Evolutionary conservation across 768 basidiomycete species (phyloP), one percentile per base, ranked within the genome.

Genomic region (Cubamyces sp.): DNA sequence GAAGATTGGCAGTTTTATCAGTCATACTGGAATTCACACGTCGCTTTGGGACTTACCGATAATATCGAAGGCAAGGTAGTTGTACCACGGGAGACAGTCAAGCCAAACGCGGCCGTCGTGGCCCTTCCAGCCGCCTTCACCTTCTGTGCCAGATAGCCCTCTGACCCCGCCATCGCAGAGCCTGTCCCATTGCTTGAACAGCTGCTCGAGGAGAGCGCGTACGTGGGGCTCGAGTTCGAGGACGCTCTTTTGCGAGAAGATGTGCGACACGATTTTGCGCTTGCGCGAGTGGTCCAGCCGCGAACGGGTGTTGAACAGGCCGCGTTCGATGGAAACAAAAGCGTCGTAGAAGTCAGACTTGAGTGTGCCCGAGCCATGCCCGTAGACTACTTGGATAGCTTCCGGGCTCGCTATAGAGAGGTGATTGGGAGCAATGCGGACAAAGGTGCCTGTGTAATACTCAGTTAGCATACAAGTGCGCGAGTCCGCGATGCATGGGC

Each of bases 191-290:
- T 93, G 90, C 15, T 71, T 72, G 61, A 93, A 71, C 58, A 95
- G 74, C 53, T 82, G 75, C 1, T 70, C 73, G 23, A 94, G 75
- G 72, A 28, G 87, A 85, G n/a, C 74, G 67, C 89, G 88, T 85
- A 94, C 84, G 62, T 92, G 84, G 0, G 91, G 90, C 72, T 95
- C 92, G 63, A 96, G 95, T 66, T 92, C 90, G 62, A 91, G 72
- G 3, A 96, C 92, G 57, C 75, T 91, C 78, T 94, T 94, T 70
- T 90, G 88, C 1, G 88, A 87, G 75, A 92, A 92, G 68, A 92
- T 88, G 70, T 91, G 86, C 0, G 91, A 88, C 47, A 96, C 84
- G 64, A 97, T 91, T 77, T 96, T 96, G 77, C 94, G 87, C 76
- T 95, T 96, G 46, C 94, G 86, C 6, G 91, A 82, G 71, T 96